phyloP scores from a whole-genome alignment of 2,329 filamentous ascomycete genomes.

The Sclerotiophoma versabilis region DNA sequence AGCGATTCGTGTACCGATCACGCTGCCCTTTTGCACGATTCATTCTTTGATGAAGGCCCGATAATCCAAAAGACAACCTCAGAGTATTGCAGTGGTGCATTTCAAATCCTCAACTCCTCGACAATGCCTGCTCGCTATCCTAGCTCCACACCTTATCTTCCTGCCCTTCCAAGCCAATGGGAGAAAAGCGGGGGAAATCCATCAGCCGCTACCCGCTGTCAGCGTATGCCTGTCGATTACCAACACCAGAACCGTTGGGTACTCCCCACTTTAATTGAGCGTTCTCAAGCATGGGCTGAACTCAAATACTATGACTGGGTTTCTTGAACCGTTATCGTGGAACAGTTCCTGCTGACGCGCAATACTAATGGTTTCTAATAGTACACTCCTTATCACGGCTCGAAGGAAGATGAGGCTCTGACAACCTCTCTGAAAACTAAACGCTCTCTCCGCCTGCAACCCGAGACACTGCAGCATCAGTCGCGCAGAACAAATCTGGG shows the following conservation, averaged over 20 bases:
- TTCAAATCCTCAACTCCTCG: background rate
- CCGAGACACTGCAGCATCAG: background rate
- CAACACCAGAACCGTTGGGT: background rate
- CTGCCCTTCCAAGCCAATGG: background rate
- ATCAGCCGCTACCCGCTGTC: slow-evolving; percentile 3
- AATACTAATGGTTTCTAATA: no score
- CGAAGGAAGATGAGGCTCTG: background rate
- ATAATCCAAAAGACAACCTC: background rate
- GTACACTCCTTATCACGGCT: no score
- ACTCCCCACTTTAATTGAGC: background rate
- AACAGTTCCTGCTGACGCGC: background rate
- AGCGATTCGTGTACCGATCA: slow-evolving; percentile 9
- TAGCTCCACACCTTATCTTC: no score
- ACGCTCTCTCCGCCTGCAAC: no score
- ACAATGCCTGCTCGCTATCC: background rate
- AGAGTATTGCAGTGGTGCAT: background rate
- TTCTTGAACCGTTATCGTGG: background rate
- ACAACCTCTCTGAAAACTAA: background rate
- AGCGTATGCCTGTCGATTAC: background rate
- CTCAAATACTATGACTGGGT: no score
- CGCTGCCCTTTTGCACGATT: background rate
- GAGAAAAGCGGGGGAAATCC: background rate
- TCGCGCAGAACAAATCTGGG: background rate
- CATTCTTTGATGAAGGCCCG: background rate
- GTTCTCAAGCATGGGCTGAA: background rate